phyloP scores from a whole-genome alignment of 805 yeast genomes.

The Hermanozyma aechmeae region DNA sequence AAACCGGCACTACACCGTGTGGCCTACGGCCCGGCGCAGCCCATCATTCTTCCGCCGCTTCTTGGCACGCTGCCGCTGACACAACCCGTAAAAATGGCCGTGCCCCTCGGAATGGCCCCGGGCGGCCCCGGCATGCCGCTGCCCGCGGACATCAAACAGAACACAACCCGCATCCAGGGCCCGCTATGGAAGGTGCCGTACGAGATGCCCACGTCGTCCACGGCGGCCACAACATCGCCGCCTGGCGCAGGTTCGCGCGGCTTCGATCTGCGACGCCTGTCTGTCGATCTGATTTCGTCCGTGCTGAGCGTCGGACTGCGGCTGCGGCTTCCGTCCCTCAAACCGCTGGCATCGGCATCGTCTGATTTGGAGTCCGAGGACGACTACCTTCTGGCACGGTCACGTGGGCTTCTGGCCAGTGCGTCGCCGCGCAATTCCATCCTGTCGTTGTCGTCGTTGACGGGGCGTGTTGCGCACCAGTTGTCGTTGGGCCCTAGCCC shows the following conservation, averaged over 20 bases:
- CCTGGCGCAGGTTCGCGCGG: slow-evolving; percentile 7
- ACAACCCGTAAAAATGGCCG: slow-evolving; percentile 5
- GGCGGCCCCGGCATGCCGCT: slow-evolving; percentile 4
- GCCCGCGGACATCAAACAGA: slow-evolving; percentile 1
- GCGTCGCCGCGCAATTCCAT: slow-evolving; percentile 10
- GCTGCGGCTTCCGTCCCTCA: slow-evolving; percentile 20
- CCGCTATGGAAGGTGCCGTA: slow-evolving; percentile 59
- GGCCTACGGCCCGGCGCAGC: too few relatives aligned
- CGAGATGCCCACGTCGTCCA: slow-evolving; percentile 51
- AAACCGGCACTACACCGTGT: too few relatives aligned
- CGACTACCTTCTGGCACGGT: slow-evolving; percentile 18
- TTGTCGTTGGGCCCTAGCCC: too few relatives aligned
- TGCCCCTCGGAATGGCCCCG: slow-evolving; percentile 4
- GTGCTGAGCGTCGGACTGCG: slow-evolving; percentile 30
- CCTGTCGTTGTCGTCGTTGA: slow-evolving; percentile 10
- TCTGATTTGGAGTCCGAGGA: slow-evolving; percentile 4
- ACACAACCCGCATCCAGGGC: slow-evolving; percentile 23
- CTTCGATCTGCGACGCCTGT: slow-evolving; percentile 14
- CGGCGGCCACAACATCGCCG: slow-evolving; percentile 3
- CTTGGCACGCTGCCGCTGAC: slow-evolving; percentile 8
- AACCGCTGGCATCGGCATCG: slow-evolving; percentile 14
- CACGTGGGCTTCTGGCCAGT: slow-evolving; percentile 1
- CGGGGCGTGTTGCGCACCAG: not conserved
- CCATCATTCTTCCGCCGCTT: slow-evolving; percentile 11
- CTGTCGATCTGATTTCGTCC: slow-evolving; percentile 43